Evolutionary conservation across 2,329 filamentous ascomycete genomes (phyloP), one percentile per base, ranked within the genome.

Genomic region (Cercospora sp.): DNA sequence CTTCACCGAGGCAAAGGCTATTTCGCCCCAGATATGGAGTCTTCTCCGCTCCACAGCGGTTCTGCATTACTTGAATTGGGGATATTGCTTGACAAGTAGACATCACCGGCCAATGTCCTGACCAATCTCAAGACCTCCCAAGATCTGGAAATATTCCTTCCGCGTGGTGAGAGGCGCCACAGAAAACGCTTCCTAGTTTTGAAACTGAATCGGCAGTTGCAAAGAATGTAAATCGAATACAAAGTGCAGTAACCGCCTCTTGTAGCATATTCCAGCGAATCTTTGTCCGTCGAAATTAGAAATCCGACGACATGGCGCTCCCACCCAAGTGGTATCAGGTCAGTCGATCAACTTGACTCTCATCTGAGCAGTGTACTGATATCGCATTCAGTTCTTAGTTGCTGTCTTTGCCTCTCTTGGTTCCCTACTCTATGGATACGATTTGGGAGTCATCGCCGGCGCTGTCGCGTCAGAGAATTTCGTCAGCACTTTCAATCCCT

Each of bases 391-490:
- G 83, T 88, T 88, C 74, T 81, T 88, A 60, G 83, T 88, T 51
- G 81, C 83, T 71, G 81, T 87, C 45, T 88, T 88, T 75, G 86
- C 86, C 71, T 87, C 86, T 1, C 78, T 88, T 5, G 86, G 86
- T 53, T 87, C 85, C 4, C 81, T 87, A 63, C 82, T 88, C 7
- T 88, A 83, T 73, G 86, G 86, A 73, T 88, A 73, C 31, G 61
- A 88, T 77, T 75, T 88, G 26, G 86, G 86, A 82, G 86, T 88
- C 28, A 88, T 88, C 69, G 86, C 86, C 8, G 85, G 85, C 71
- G 86, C 85, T 60, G 84, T 88, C 65, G 79, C 79, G 4, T 81
- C 79, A 9, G 67, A 77, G n/a, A 79, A 81, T 28, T 84, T 84
- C 75, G 75, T 72, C 1, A 57, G 68, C 60, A 75, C 77, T 13